These are phyloP conservation scores for Metschnikowia cerradonensis DNA, from an alignment of 805 yeast species.

Conservation along the genomic window DNA sequence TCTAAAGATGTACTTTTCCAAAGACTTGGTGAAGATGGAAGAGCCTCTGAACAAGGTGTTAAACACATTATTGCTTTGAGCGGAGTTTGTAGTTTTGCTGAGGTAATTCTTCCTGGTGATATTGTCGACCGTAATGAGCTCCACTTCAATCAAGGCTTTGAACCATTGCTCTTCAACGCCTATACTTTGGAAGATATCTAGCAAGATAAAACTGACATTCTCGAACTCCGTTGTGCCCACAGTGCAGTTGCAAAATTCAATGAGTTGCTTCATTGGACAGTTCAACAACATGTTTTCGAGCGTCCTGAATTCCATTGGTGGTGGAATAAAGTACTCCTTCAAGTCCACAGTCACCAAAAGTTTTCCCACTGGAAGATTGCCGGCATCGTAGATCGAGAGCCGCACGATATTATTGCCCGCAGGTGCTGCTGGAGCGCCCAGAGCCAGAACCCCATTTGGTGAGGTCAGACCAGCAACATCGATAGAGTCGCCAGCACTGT, in stretches of 20 bases:
- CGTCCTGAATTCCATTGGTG: constrained; percentile 55
- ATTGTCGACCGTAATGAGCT: constrained; percentile 49
- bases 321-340: constrained; percentile 54
- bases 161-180: constrained; percentile 73
- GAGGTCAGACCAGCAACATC: constrained; percentile 16
- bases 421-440: neutral
- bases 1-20: constrained; percentile 72
- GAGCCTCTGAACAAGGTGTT: constrained; percentile 80
- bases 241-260: constrained; percentile 42
- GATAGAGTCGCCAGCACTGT: constrained; percentile 21
- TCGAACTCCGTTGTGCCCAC: constrained; percentile 46
- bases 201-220: constrained; percentile 51
- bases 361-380: constrained; percentile 51
- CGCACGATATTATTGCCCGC: constrained; percentile 37
- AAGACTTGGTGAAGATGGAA: constrained; percentile 72
- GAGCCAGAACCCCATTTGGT: neutral
- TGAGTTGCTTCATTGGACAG: constrained; percentile 50
- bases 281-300: constrained; percentile 59
- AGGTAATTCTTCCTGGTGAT: constrained; percentile 41
- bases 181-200: constrained; percentile 72
- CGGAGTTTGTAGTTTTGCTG: constrained; percentile 22
- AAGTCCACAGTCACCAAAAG: constrained; percentile 48
- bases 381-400: constrained; percentile 41
- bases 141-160: constrained; percentile 60
- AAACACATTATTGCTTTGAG: constrained; percentile 42